phyloP scores from a whole-genome alignment of 768 basidiomycete species.

The Suillus hirtellus region DNA sequence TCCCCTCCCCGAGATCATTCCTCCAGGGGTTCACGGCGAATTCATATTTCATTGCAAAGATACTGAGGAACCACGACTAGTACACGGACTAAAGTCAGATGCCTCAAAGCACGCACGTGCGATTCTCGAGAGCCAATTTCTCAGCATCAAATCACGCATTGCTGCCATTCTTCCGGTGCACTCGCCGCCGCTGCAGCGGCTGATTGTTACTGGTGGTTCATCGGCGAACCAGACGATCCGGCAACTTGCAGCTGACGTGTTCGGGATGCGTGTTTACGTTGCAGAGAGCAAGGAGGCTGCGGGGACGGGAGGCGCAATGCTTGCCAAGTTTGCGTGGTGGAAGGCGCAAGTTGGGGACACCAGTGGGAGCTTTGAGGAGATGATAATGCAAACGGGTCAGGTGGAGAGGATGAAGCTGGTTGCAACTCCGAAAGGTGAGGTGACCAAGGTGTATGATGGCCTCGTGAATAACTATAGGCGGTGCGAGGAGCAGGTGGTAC shows the following conservation, averaged over 20 bases:
- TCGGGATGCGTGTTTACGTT: slow-evolving; percentile 72
- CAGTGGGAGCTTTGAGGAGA: slow-evolving; percentile 60
- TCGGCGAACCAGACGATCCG: slow-evolving; percentile 72
- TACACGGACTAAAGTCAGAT: slow-evolving; percentile 38
- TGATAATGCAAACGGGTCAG: slow-evolving; percentile 45
- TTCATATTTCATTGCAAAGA: slow-evolving; percentile 53
- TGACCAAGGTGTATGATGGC: slow-evolving; percentile 50
- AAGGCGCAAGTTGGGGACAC: slow-evolving; percentile 39
- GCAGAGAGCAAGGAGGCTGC: slow-evolving; percentile 70
- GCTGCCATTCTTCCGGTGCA: slow-evolving; percentile 62
- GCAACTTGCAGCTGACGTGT: slow-evolving; percentile 77
- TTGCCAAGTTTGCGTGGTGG: slow-evolving; percentile 77
- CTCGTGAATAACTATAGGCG: slow-evolving; percentile 53
- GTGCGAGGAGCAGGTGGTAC: slow-evolving; percentile 56
- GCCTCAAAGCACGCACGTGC: slow-evolving; percentile 60
- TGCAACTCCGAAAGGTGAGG: slow-evolving; percentile 52
- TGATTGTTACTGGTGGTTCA: slow-evolving; percentile 80
- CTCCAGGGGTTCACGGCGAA: slow-evolving; percentile 71
- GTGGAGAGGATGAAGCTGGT: slow-evolving; percentile 59
- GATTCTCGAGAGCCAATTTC: slow-evolving; percentile 82
- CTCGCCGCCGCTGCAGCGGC: slow-evolving; percentile 52
- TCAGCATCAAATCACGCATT: slow-evolving; percentile 76
- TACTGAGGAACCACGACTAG: slow-evolving; percentile 27
- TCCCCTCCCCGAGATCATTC: slow-evolving; percentile 85
- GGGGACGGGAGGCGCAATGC: slow-evolving; percentile 67